Evolutionary conservation across 2,329 filamentous ascomycete species (phyloP).

Genomic region (Ophiostoma sp.): DNA sequence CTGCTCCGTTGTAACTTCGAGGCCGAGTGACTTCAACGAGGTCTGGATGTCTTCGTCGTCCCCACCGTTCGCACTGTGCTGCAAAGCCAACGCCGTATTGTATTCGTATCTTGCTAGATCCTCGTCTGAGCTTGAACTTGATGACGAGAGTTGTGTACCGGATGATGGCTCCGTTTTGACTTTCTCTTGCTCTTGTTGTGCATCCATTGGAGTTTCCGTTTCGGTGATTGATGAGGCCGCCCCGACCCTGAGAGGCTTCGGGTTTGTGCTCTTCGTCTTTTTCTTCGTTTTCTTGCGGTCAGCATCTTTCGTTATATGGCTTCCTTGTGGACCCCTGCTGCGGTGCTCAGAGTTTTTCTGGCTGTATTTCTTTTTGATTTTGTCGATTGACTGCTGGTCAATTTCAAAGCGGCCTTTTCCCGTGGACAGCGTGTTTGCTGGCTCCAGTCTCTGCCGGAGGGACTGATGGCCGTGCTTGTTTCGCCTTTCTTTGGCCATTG

Average conservation of each 20-base stretch:
- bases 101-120: conserved; percentile 5
- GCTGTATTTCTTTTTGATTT: neutral
- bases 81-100: neutral
- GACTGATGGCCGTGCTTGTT: neutral
- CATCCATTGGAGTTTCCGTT: too few relatives aligned
- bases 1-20: neutral
- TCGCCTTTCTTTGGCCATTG: neutral
- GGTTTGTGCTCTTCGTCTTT: neutral
- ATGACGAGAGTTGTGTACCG: neutral
- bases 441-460: neutral
- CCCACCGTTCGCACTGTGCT: conserved; percentile 2
- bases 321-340: neutral
- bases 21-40: neutral
- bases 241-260: neutral
- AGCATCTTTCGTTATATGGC: neutral
- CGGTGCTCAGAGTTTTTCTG: neutral
- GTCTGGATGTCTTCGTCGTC: neutral
- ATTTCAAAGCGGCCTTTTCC: neutral
- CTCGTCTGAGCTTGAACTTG: conserved; percentile 3
- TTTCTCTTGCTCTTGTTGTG: neutral
- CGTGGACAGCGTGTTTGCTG: neutral
- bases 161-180: neutral
- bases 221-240: neutral
- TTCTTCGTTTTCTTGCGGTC: neutral
- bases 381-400: neutral